These are phyloP conservation scores for Hyaloscypha finlandica DNA, from an alignment of 495 filamentous ascomycete genomes.

Conservation along the genomic window DNA sequence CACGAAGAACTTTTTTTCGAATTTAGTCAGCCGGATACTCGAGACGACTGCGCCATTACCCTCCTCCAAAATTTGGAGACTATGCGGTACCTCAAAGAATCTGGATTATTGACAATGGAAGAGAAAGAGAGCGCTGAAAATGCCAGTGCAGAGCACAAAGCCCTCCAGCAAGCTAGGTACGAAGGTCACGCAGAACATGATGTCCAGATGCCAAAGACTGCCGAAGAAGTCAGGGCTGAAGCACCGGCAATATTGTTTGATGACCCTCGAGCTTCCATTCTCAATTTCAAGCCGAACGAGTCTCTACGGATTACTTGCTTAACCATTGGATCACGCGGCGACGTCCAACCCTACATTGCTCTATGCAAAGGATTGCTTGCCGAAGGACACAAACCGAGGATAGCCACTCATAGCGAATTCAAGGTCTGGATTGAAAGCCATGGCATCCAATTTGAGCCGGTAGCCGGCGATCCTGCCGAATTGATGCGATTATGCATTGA, in stretches of 20 bases:
- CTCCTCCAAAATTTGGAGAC: slow-evolving; percentile 75
- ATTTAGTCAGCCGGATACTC: slow-evolving; percentile 70
- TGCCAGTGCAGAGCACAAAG: slow-evolving; percentile 79
- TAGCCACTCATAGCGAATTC: slow-evolving; percentile 93
- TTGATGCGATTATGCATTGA: slow-evolving; percentile 96
- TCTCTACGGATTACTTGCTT: slow-evolving; percentile 87
- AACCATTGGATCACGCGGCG: slow-evolving; percentile 93
- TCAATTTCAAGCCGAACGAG: slow-evolving; percentile 90
- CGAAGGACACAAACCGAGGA: slow-evolving; percentile 84
- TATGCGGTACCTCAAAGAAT: slow-evolving; percentile 70
- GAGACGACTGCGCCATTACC: slow-evolving; percentile 88
- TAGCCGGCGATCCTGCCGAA: slow-evolving; percentile 91
- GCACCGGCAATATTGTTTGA: slow-evolving; percentile 82
- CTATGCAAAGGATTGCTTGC: slow-evolving; percentile 87
- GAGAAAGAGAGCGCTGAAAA: slow-evolving; percentile 71
- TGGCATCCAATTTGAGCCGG: slow-evolving; percentile 87
- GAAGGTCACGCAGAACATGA: slow-evolving; percentile 62
- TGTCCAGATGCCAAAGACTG: slow-evolving; percentile 54
- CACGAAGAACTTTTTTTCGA: slow-evolving; percentile 98
- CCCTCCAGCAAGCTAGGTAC: slow-evolving; percentile 75
- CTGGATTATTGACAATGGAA: slow-evolving; percentile 65
- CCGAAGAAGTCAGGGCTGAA: slow-evolving; percentile 50
- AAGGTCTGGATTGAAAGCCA: slow-evolving; percentile 83
- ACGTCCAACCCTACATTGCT: slow-evolving; percentile 97
- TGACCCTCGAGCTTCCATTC: slow-evolving; percentile 85